phyloP scores from a whole-genome alignment of 306 rosid species.

The Oxytropis ochrocephala region DNA sequence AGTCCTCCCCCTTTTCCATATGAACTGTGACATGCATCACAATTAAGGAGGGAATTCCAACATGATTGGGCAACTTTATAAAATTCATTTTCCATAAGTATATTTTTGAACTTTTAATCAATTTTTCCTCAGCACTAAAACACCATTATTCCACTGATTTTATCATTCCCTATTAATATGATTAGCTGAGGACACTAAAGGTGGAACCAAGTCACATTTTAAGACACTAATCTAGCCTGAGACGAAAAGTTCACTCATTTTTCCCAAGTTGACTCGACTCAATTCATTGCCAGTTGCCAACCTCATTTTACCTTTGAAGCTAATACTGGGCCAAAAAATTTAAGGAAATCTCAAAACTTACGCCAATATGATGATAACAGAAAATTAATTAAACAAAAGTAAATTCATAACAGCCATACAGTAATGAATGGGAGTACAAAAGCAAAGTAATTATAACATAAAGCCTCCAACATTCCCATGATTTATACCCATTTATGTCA shows the following conservation, averaged over 20 bases:
- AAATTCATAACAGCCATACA: conserved; percentile 30
- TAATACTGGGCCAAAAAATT: not conserved
- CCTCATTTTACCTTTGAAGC: not conserved
- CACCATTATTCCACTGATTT: too few relatives aligned
- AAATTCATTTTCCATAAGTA: too few relatives aligned
- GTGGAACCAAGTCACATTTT: too few relatives aligned
- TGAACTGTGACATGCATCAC: too few relatives aligned
- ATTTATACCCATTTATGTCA: conserved; percentile 30
- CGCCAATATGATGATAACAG: conserved; percentile 21
- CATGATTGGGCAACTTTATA: too few relatives aligned
- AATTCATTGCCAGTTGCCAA: not conserved
- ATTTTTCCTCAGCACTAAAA: too few relatives aligned
- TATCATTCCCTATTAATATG: too few relatives aligned
- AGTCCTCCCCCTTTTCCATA: too few relatives aligned
- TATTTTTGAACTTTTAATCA: too few relatives aligned
- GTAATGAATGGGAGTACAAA: conserved; percentile 30
- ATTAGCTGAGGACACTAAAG: too few relatives aligned
- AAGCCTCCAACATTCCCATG: conserved; percentile 39
- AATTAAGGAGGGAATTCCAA: too few relatives aligned
- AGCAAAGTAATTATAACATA: conserved; percentile 30
- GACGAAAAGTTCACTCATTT: not conserved
- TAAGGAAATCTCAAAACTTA: conserved; percentile 12
- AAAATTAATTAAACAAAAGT: conserved; percentile 29
- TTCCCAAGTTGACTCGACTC: not conserved
- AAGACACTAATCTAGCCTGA: too few relatives aligned